Evolutionary conservation across 352 stramenopile species (phyloP), one percentile per base, ranked within the genome.

Genomic region (Pythium rhizo-oryzae): DNA sequence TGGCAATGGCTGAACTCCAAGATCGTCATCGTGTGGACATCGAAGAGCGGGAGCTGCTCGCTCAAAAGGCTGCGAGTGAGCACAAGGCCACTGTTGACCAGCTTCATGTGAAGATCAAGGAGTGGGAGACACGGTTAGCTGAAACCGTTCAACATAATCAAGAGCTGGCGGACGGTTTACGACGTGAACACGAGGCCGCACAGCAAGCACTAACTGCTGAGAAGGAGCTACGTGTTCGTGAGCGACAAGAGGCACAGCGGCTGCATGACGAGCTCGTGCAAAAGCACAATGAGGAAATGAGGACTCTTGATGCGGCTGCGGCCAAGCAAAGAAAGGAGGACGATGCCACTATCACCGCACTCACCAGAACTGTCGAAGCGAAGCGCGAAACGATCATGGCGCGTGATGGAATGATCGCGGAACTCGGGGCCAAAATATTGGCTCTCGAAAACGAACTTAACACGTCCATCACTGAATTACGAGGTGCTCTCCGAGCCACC

Each of bases 331-430:
- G 24, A 15, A 28, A 28, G 5, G 44, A 51, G 24, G 44, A 51
- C 44, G 44, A 28, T 28, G n/a, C 44, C n/a, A 51, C n/a, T 18
- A 51, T 51, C 7, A 15, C 8, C 7, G 49, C 49, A 8, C 28
- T 59, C 8, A 59, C 16, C 30, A 13, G 28, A 18, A 33, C 51
- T 7, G 13, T 59, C 37, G 37, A 53, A 24, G 35, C 16, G 11
- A 33, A 41, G 21, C 25, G 19, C 15, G 35, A 39, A 33, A 54
- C 24, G 4, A 63, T 63, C 28, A 24, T 16, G 15, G 28, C 50
- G 44, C 62, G 52, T 57, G 52, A 65, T 24, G 47, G 46, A 8
- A 52, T 28, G 43, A 70, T 65, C 25, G 33, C 25, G 39, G 33
- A 60, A 16, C 63, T 70, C 4, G 47, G 41, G 12, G 47, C 21